Evolutionary conservation across 225 moss, liverwort and hornwort species (phyloP), one percentile per base, ranked within the genome.

Genomic region (Pseudisothecium myosuroides): DNA sequence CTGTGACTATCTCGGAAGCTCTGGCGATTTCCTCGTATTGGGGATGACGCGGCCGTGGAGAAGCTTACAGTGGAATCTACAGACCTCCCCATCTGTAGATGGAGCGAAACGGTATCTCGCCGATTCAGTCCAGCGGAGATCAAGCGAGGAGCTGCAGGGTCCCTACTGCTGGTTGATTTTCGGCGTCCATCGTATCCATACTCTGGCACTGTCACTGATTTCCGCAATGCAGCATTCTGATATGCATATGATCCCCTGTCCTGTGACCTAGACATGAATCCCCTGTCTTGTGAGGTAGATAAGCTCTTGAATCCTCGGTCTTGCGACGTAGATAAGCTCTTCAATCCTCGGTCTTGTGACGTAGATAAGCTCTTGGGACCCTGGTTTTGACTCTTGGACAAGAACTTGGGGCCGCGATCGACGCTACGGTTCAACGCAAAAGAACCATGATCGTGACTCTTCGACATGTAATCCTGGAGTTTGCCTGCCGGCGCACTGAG

Each of bases 101-200:
- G 90, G 17, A 90, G 85, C 36, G 84, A 80, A 58, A 84, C 86
- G 59, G 75, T 52, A 55, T 92, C 94, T 81, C 90, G 89, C 14
- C 90, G 88, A 79, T 86, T 92, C 86, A 88, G 65, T 69, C 86
- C 89, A n/a, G 88, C 61, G 50, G 89, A 63, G 64, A 81, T 88
- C 21, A 81, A 55, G 31, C 90, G 89, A 65, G 89, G 59, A 36
- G 84, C 66, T 15, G 47, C 66, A 37, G 89, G 45, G 52, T 92
- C 92, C 83, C 88, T 90, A 85, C 92, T 90, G 82, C 93, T 92
- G n/a, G 91, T 94, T 34, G 94, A 94, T 74, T 85, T 85, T 23
- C 94, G 92, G n/a, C 94, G 92, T 59, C 94, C 93, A 87, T 94
- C 90, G 34, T 89, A 87, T 59, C 92, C 94, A 86, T 92, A 94